Percentiles rank a stretch among this genome's conserved stretches.
Evolutionary conservation across 1,284 basidiomycete species (phyloP).

Genomic region (Cutaneotrichosporon sp.): DNA sequence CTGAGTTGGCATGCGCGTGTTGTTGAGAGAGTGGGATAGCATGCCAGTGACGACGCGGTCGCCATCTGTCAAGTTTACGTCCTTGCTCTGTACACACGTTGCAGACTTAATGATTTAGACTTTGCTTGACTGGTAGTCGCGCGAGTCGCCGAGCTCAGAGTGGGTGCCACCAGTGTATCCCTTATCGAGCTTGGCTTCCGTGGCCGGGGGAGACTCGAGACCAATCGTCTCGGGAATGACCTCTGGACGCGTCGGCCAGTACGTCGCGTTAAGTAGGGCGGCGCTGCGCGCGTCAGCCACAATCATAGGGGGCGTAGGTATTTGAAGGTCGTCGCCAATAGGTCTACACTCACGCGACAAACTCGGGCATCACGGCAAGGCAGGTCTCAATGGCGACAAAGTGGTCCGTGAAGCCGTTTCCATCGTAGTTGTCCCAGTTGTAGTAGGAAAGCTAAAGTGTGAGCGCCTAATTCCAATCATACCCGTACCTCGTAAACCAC

Average conservation of each 20-base stretch:
- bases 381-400: conserved; percentile 18
- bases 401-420: conserved; percentile 9
- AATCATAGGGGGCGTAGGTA: no score
- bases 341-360: conserved; percentile 10
- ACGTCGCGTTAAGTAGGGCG: conserved; percentile 7
- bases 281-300: conserved; percentile 2
- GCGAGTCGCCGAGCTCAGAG: neutral
- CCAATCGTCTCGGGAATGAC: neutral
- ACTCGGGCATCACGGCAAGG: conserved; percentile 18
- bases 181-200: neutral
- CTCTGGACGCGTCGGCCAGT: conserved; percentile 1
- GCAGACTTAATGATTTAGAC: neutral
- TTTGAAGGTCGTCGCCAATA: no score
- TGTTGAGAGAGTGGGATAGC: no score
- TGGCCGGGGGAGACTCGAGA: neutral
- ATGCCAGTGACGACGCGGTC: no score
- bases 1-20: no score
- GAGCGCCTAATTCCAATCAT: no score
- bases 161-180: neutral
- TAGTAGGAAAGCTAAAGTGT: conserved; percentile 12
- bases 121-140: neutral
- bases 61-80: no score
- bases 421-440: conserved; percentile 19
- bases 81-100: neutral
- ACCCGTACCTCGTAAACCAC: conserved; percentile 4